Conservation (phyloP, 805 yeast species). For the Myxozyma geophila region DNA sequence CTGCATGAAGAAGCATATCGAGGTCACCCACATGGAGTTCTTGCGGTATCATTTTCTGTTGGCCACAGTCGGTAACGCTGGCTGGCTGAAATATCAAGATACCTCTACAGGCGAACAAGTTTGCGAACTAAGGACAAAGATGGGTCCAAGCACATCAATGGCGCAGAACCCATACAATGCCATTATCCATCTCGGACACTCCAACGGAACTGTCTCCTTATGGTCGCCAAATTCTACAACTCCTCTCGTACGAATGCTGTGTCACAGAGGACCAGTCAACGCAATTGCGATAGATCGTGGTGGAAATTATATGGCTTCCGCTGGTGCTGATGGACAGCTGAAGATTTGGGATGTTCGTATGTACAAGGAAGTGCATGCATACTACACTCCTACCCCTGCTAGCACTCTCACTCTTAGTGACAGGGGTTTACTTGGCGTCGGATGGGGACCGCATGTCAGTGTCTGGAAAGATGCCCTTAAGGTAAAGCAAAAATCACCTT, state of each 20-base stretch:
- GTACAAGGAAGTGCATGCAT: conserved; percentile 67
- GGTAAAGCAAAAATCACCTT: conserved; percentile 76
- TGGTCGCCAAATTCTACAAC: conserved; percentile 92
- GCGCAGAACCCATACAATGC: conserved; percentile 96
- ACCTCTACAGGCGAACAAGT: conserved; percentile 90
- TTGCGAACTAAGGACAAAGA: conserved; percentile 79
- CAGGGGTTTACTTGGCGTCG: conserved; percentile 81
- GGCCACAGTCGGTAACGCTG: conserved; percentile 87
- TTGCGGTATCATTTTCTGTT: conserved; percentile 90
- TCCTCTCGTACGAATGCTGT: conserved; percentile 80
- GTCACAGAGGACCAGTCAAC: conserved; percentile 85
- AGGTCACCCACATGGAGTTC: conserved; percentile 79
- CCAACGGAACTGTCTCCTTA: conserved; percentile 86
- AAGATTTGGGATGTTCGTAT: conserved; percentile 94
- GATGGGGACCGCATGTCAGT: conserved; percentile 95
- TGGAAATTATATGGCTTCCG: conserved; percentile 91
- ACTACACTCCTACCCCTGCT: conserved; percentile 84
- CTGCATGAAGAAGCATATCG: conserved; percentile 86
- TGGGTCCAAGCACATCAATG: conserved; percentile 90
- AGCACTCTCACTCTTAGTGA: conserved; percentile 79
- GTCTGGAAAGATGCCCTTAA: conserved; percentile 87
- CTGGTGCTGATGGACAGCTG: conserved; percentile 81
- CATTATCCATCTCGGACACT: conserved; percentile 88
- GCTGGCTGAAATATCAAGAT: conserved; percentile 89
- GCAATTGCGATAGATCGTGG: conserved; percentile 86